Base-by-base conservation (phyloP, 495 filamentous ascomycete genomes). In the Penicillium cataractarum region DNA sequence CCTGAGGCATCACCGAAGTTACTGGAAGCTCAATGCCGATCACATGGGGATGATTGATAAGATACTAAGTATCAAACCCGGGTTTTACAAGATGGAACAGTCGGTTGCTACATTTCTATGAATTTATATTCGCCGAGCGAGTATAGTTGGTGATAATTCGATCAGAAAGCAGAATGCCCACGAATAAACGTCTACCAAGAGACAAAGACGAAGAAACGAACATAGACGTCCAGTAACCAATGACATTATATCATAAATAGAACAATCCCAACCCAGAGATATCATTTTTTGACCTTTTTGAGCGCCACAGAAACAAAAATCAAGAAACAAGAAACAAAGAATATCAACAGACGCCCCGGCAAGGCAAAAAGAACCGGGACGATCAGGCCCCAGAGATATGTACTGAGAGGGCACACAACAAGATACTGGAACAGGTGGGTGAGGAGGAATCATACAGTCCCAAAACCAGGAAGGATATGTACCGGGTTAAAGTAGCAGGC, bases 361-460 rank as follows among this genome's bases (percentile, higher is more conserved):
- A 63, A 50, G 51, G 56, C 61, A 64, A 50, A 21, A 46, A 46
- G 21, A n/a, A 13, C 64, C 40, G 26, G 19, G 49, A 39, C 51
- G 31, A 39, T 35, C 44, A 63, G 64, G 62, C 53, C 62, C 53
- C 57, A 51, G 48, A 22, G 46, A 63, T 69, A 66, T 71, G 62
- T 67, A 71, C 68, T 60, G 57, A 26, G 50, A 60, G 58, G 31
- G 55, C 48, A 44, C 15, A 60, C 50, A 49, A 65, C n/a, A 22
- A 61, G 52, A 54, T 35, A 55, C 22, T 35, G 29, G 21, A 50
- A 53, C 58, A 54, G 55, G 52, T 32, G 51, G 44, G 42, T 46
- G 10, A 46, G 33, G 60, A 65, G 65, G 70, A 74, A 74, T 74
- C 70, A 68, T 72, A 73, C 65, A 67, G 60, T 66, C 62, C 63